Conservation (phyloP, 2,329 filamentous ascomycete species). For the Shiraia sp. region DNA sequence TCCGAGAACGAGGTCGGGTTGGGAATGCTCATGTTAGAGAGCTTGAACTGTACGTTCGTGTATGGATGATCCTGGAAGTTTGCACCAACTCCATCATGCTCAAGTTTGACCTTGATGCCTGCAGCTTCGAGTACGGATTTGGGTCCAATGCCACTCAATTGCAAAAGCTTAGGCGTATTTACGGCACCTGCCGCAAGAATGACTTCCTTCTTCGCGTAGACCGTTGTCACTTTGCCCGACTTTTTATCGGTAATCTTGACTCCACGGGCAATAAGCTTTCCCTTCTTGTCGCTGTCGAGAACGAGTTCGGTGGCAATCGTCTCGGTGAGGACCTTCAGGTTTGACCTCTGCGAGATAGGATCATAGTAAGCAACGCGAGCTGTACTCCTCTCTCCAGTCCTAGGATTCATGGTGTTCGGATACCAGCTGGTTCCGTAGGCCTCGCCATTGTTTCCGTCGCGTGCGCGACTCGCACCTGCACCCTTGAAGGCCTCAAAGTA, state of each 20-base stretch:
- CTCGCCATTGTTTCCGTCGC: conserved; percentile 30
- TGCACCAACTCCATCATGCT: conserved; percentile 35
- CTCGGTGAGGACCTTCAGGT: conserved; percentile 29
- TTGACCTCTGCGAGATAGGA: conserved; percentile 26
- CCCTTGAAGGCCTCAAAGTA: conserved; percentile 31
- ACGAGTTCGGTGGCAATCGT: conserved; percentile 26
- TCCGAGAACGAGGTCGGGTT: conserved; percentile 28
- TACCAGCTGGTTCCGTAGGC: conserved; percentile 29
- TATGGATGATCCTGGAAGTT: conserved; percentile 42
- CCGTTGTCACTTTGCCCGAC: conserved; percentile 13
- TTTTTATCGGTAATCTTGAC: conserved; percentile 22
- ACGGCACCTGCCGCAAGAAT: conserved; percentile 62
- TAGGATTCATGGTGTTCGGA: conserved; percentile 32
- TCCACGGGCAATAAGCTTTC: conserved; percentile 21
- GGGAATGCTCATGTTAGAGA: conserved; percentile 24
- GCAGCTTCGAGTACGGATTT: conserved; percentile 33
- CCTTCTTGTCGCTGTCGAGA: conserved; percentile 18
- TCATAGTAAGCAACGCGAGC: conserved; percentile 38
- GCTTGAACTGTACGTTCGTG: conserved; percentile 26
- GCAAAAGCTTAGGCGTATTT: conserved; percentile 60
- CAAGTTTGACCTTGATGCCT: conserved; percentile 29
- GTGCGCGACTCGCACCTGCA: conserved; percentile 16
- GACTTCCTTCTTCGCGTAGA: conserved; percentile 53
- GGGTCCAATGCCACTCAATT: conserved; percentile 39
- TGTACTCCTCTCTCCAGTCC: conserved; percentile 33